These are phyloP conservation scores for Rhododendron ovatum DNA, from an alignment of 148 eudicot species.

Conservation along the genomic window DNA sequence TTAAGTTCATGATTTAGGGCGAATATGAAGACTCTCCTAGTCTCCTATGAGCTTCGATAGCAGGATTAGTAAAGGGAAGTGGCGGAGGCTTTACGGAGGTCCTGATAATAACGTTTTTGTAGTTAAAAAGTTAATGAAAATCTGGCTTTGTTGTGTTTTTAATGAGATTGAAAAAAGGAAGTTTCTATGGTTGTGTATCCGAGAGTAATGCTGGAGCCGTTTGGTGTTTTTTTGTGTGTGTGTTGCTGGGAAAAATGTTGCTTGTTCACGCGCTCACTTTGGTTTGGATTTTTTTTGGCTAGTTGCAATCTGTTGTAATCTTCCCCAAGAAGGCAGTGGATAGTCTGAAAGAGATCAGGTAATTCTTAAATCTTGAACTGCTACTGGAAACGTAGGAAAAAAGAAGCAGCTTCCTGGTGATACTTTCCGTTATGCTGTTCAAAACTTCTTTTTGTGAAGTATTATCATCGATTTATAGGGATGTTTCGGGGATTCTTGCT, in stretches of 20 bases:
- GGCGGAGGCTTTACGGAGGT: neutral
- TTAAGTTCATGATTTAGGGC: neutral
- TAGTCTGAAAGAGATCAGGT: constrained; percentile 52
- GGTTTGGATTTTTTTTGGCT: constrained; percentile 11
- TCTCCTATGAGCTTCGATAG: neutral
- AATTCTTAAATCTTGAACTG: neutral
- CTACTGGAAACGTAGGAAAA: neutral
- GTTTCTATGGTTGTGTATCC: neutral
- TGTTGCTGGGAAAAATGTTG: neutral
- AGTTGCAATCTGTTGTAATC: constrained; percentile 65
- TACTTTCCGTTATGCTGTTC: neutral
- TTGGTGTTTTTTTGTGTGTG: neutral
- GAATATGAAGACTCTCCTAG: neutral
- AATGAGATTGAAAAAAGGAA: neutral
- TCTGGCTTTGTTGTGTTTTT: neutral
- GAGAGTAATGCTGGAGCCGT: neutral
- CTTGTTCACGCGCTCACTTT: neutral
- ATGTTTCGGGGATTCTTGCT: constrained; percentile 54
- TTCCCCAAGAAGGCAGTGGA: constrained; percentile 79
- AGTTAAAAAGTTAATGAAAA: neutral
- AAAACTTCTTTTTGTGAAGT: neutral
- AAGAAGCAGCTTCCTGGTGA: neutral
- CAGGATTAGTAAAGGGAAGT: neutral
- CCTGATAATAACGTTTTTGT: neutral
- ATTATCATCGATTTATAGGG: constrained; percentile 25